Base-by-base conservation (phyloP, 2,329 filamentous ascomycete genomes). In the Pseudogymnoascus sp. region DNA sequence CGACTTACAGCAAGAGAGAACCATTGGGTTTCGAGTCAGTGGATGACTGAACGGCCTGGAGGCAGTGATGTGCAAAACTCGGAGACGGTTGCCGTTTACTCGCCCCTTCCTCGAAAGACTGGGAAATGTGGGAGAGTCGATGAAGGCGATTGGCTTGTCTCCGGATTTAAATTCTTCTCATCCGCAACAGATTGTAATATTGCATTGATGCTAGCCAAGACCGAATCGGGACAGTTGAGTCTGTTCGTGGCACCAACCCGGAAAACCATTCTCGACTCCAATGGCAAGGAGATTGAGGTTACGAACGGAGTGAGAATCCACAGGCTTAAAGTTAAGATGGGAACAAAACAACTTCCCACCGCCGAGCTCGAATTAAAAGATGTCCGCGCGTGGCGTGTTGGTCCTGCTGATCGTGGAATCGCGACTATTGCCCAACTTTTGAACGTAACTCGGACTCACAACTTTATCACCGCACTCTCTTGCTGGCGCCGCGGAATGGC, bases 21-120 rank as follows among this genome's bases (percentile, higher is more conserved):
- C 7, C 75, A 75, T 5, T 84, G 81, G 81, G 83, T 79, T 2
- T 81, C 77, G 18, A 80, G 80, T 0, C 81, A 83, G 67, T 83
- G 81, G 81, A 83, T 83, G 80, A 83, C 81, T 0, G 81, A 83
- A 64, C 73, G 81, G 7, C 73, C 76, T 0, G 80, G 80, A 3
- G 81, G 80, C 0, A 81, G 78, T 62, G 80, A 83, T 67, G 80
- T 83, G 1, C 77, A 77, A 23, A 77, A 77, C 28, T 81, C 78
- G 0, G 80, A 83, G 68, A 83, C 80, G 0, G 68, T 77, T 18
- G 78, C 78, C 1, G 66, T 68, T 18, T 69, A 70, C 50, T 62
- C 64, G 5, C 68, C 68, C 12, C 44, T 66, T 12, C 33, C 64
- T 28, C 35, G 14, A 42, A 63, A 64, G 35, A 63, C 28, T 4